A percentile compares a stretch with the other conserved stretches of the same genome.
phyloP scores from a whole-genome alignment of 805 yeast genomes.

The Myxozyma mucilagina region DNA sequence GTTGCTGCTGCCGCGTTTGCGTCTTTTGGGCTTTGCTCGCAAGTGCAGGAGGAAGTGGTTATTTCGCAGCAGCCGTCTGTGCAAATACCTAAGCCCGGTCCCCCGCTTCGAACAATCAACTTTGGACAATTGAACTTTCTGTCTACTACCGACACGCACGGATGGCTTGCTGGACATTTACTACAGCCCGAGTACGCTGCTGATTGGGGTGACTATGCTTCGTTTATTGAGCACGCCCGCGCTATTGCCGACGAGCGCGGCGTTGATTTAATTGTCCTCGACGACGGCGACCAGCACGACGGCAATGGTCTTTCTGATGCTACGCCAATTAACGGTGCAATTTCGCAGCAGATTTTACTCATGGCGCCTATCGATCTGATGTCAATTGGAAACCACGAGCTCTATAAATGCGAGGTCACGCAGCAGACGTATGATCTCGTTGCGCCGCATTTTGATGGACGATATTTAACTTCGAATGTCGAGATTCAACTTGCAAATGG shows the following conservation, averaged over 20 bases:
- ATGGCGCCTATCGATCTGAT: slow-evolving; percentile 68
- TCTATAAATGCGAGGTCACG: slow-evolving; percentile 67
- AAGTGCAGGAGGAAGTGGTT: slow-evolving; percentile 10
- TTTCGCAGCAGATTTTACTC: slow-evolving; percentile 63
- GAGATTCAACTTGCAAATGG: slow-evolving; percentile 42
- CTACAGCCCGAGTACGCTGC: slow-evolving; percentile 75
- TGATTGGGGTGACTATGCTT: slow-evolving; percentile 89
- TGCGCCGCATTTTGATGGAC: slow-evolving; percentile 56
- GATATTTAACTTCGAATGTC: slow-evolving; percentile 55
- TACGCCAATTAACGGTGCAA: slow-evolving; percentile 67
- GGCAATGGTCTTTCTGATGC: slow-evolving; percentile 86
- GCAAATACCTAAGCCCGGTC: slow-evolving; percentile 41
- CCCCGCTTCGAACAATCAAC: slow-evolving; percentile 52
- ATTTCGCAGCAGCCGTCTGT: slow-evolving; percentile 40
- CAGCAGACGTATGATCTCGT: slow-evolving; percentile 62
- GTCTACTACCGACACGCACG: slow-evolving; percentile 97
- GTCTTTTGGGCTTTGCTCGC: background rate
- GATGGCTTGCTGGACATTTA: slow-evolving; percentile 88
- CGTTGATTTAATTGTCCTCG: slow-evolving; percentile 71
- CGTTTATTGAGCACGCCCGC: slow-evolving; percentile 60
- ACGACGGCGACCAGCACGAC: slow-evolving; percentile 92
- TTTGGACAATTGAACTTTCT: slow-evolving; percentile 80
- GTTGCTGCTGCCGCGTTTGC: background rate
- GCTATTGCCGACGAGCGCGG: slow-evolving; percentile 47
- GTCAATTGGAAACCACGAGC: slow-evolving; percentile 89